Evolutionary conservation across 768 basidiomycete genomes (phyloP), one percentile per base, ranked within the genome.

Genomic region (Cytidiella melzeri): DNA sequence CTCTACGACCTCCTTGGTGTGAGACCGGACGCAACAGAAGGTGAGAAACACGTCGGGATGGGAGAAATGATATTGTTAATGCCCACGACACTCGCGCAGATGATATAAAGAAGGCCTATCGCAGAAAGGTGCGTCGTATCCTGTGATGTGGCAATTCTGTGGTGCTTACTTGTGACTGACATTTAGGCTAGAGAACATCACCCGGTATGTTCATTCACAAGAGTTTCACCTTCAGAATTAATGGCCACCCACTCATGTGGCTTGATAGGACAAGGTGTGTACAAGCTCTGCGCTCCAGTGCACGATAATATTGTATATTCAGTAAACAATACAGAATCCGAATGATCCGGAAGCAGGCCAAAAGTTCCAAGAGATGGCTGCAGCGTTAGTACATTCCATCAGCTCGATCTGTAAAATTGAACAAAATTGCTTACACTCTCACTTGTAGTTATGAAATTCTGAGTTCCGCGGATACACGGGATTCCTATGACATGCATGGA

Each of bases 81-180:
- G 23, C 41, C 42, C 24, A 50, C 66, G 50, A 67, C n/a, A n/a
- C 42, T 9, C 21, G 38, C 43, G 30, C 55, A 86, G 89, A 74
- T 56, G 91, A 97, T 55, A 91, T 97, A 59, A 94, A 93, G 69
- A 90, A 88, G 62, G 93, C 93, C 13, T 97, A 97, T 64, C 84
- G 87, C 64, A 87, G 80, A 71, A 94, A 93, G 82, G 92, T 90
- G 47, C 45, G 70, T 57, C 59, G 64, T 44, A 41, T 51, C 48
- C 25, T 25, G 4, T 55, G 48, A 37, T 48, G n/a, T 60, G 28
- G 46, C 34, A 30, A 46, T 39, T 53, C 55, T 55, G 43, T 48
- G 7, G 30, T 34, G 15, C 30, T 34, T 15, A 34, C 15, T 34
- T 41, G 38, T 60, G 55, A 55, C 42, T 54, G 45, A 36, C 47